Conservation (phyloP, 2,329 filamentous ascomycete species). For the Mollisia scopiformis region DNA sequence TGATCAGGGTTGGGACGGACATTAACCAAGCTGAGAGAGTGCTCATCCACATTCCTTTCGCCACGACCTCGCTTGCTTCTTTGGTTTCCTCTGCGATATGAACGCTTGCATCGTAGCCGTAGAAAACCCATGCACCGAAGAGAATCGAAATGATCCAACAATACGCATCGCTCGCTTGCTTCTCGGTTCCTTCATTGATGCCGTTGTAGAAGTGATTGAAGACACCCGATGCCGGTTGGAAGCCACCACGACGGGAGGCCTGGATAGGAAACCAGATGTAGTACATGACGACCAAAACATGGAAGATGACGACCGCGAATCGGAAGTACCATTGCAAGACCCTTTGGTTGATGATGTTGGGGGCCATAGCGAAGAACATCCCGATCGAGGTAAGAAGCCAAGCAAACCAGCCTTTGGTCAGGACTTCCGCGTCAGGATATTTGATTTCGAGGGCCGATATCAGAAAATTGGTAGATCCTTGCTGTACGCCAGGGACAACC, state of each 20-base stretch:
- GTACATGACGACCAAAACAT: slow-evolving; percentile 39
- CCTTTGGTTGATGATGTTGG: slow-evolving; percentile 40
- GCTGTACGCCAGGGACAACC: slow-evolving; percentile 44
- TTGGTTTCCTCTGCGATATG: slow-evolving; percentile 44
- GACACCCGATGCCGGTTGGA: slow-evolving; percentile 38
- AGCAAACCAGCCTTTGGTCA: slow-evolving; percentile 41
- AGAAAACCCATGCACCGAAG: slow-evolving; percentile 42
- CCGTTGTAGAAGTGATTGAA: slow-evolving; percentile 44
- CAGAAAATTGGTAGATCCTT: slow-evolving; percentile 44
- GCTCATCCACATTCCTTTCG: slow-evolving; percentile 43
- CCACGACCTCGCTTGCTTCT: slow-evolving; percentile 40
- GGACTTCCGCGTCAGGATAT: slow-evolving; percentile 38
- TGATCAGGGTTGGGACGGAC: slow-evolving; percentile 42
- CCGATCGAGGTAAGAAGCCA: slow-evolving; percentile 42
- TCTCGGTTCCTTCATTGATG: slow-evolving; percentile 39
- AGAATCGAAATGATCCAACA: slow-evolving; percentile 41
- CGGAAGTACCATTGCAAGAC: slow-evolving; percentile 42
- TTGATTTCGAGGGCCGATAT: slow-evolving; percentile 42
- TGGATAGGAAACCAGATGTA: slow-evolving; percentile 44
- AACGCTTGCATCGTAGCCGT: slow-evolving; percentile 40
- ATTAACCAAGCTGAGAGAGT: slow-evolving; percentile 41
- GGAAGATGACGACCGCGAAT: slow-evolving; percentile 42
- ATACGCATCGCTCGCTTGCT: slow-evolving; percentile 41
- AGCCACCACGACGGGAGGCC: slow-evolving; percentile 35
- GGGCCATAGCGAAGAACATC: slow-evolving; percentile 41